These are phyloP conservation scores for Musa beccarii DNA, from an alignment of 176 grass and related monocot species.

Conservation along the genomic window DNA sequence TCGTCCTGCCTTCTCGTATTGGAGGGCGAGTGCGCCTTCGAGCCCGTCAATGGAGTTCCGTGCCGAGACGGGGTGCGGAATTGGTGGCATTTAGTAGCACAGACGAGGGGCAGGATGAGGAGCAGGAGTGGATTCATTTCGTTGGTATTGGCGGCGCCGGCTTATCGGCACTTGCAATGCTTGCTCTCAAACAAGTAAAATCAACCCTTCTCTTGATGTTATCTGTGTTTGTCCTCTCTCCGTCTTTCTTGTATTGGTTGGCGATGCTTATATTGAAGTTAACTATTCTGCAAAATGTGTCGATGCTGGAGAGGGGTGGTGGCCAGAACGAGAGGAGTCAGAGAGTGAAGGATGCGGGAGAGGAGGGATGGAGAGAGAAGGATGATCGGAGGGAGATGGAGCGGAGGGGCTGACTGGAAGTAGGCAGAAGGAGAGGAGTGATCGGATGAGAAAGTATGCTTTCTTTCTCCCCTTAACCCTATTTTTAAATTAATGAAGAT, in stretches of 20 bases:
- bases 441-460: too few relatives aligned
- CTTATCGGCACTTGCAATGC: conserved; percentile 14
- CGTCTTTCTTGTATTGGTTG: background rate
- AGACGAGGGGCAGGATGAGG: background rate
- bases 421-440: too few relatives aligned
- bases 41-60: background rate
- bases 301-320: too few relatives aligned
- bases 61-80: background rate
- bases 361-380: too few relatives aligned
- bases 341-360: too few relatives aligned
- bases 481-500: too few relatives aligned
- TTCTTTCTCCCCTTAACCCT: too few relatives aligned
- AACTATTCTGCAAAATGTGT: too few relatives aligned
- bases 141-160: conserved; percentile 13
- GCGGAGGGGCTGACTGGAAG: too few relatives aligned
- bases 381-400: too few relatives aligned
- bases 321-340: too few relatives aligned
- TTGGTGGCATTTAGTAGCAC: background rate
- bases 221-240: background rate
- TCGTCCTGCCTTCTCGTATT: background rate
- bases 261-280: too few relatives aligned
- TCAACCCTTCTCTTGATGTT: background rate
- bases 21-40: background rate
- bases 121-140: conserved; percentile 8
- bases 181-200: conserved; percentile 19